A percentile compares a stretch with the other conserved stretches of the same genome.
Evolutionary conservation across 2,329 filamentous ascomycete species (phyloP).

Genomic region (Myriosclerotinia scirpicola): DNA sequence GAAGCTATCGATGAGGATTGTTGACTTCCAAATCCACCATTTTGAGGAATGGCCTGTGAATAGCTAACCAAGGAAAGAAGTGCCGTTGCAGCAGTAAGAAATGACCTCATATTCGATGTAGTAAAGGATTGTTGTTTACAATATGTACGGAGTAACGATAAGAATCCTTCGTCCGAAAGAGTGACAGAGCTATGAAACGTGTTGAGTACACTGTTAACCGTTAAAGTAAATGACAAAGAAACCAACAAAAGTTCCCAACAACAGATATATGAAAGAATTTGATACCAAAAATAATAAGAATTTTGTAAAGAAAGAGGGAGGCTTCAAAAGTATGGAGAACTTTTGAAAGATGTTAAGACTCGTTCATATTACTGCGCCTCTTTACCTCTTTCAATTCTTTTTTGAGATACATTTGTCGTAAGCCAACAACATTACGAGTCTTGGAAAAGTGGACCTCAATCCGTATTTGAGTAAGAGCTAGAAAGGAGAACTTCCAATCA

Average conservation of each 20-base stretch:
- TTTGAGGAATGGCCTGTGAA: slow-evolving; percentile 33
- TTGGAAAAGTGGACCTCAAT: slow-evolving; percentile 24
- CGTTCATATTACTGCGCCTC: slow-evolving; percentile 21
- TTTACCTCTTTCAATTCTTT: slow-evolving; percentile 12
- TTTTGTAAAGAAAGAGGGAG: slow-evolving; percentile 13
- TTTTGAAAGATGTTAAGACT: slow-evolving; percentile 14
- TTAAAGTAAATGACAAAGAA: background rate
- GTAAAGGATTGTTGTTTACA: background rate
- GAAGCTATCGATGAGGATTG: slow-evolving; percentile 15
- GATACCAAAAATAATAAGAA: background rate
- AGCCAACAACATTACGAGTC: slow-evolving; percentile 23
- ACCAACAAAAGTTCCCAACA: background rate
- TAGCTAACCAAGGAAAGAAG: slow-evolving; percentile 32
- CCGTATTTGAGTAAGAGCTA: slow-evolving; percentile 20
- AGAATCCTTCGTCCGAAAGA: background rate
- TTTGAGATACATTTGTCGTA: slow-evolving; percentile 12
- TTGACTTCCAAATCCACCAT: slow-evolving; percentile 12
- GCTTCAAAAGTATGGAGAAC: slow-evolving; percentile 12
- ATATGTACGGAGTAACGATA: background rate
- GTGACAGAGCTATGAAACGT: background rate
- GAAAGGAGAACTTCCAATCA: slow-evolving; percentile 17
- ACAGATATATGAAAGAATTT: background rate
- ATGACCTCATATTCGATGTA: slow-evolving; percentile 26
- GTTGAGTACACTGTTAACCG: background rate
- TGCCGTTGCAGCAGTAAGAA: slow-evolving; percentile 32